Percentiles rank a stretch among this genome's conserved stretches.
Conservation (phyloP, 208 protist species). For the Angomonas desouzai region DNA sequence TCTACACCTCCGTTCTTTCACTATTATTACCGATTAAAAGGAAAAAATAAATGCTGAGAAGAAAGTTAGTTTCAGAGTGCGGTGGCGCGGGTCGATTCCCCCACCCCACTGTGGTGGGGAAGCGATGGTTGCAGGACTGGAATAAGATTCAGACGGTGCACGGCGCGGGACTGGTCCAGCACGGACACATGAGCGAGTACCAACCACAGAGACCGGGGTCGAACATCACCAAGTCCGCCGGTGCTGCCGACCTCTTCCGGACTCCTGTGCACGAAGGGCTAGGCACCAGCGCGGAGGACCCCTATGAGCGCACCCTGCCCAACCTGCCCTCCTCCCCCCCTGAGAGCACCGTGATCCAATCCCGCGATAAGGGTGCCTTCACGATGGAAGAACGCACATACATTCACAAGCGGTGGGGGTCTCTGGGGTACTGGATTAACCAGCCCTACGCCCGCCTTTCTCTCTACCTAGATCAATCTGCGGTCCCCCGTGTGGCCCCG, state of each 20-base stretch:
- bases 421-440: slow-evolving; percentile 71
- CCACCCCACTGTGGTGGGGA: neutral
- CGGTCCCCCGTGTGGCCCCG: slow-evolving; percentile 38
- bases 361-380: slow-evolving; percentile 25
- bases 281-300: slow-evolving; percentile 65
- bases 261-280: slow-evolving; percentile 76
- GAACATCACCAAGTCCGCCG: slow-evolving; percentile 32
- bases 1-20: slow-evolving; percentile 6
- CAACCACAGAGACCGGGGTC: slow-evolving; percentile 4
- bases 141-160: slow-evolving; percentile 54
- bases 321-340: slow-evolving; percentile 55
- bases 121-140: slow-evolving; percentile 35
- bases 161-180: slow-evolving; percentile 60
- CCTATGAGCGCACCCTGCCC: slow-evolving; percentile 72
- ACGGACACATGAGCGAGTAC: slow-evolving; percentile 41
- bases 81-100: neutral
- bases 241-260: slow-evolving; percentile 69
- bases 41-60: neutral
- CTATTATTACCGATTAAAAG: neutral
- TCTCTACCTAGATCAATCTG: slow-evolving; percentile 45
- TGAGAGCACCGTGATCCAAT: slow-evolving; percentile 47
- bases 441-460: slow-evolving; percentile 53
- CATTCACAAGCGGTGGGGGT: slow-evolving; percentile 40
- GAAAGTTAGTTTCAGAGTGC: neutral
- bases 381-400: slow-evolving; percentile 42